A percentile compares a stretch with the other conserved stretches of the same genome.
Evolutionary conservation across 1,284 basidiomycete species (phyloP).

Genomic region (Tilletiaria anomala): DNA sequence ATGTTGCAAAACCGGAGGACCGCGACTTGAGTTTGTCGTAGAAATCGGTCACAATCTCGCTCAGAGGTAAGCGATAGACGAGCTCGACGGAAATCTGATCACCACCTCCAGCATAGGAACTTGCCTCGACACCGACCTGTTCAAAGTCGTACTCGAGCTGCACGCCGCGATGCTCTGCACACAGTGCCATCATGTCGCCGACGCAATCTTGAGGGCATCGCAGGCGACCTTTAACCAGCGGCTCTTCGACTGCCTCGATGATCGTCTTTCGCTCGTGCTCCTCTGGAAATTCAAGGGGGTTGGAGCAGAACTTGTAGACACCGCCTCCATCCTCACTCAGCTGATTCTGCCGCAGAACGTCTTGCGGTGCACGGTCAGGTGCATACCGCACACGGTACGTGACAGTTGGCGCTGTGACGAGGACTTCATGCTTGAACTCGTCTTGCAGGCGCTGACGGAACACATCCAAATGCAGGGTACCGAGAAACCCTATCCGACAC

Average conservation of each 20-base stretch:
- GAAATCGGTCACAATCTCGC: conserved; percentile 37
- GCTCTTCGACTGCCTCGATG: conserved; percentile 21
- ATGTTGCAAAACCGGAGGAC: conserved; percentile 33
- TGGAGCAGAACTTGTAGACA: conserved; percentile 14
- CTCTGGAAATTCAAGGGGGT: conserved; percentile 34
- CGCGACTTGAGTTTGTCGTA: conserved; percentile 39
- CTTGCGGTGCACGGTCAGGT: not conserved
- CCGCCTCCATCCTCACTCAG: conserved; percentile 8
- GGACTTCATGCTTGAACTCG: conserved; percentile 51
- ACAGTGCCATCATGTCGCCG: conserved; percentile 38
- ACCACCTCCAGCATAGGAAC: not conserved
- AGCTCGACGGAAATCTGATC: conserved; percentile 12
- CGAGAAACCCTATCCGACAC: conserved; percentile 83
- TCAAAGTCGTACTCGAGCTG: conserved; percentile 24
- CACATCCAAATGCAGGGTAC: conserved; percentile 92
- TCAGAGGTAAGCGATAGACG: conserved; percentile 29
- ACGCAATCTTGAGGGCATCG: conserved; percentile 34
- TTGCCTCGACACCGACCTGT: conserved; percentile 10
- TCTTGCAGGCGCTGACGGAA: conserved; percentile 91
- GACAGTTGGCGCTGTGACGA: conserved; percentile 36
- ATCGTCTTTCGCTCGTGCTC: conserved; percentile 14
- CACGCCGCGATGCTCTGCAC: conserved; percentile 33
- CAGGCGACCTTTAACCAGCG: conserved; percentile 27
- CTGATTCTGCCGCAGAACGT: not conserved
- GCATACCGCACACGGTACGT: conserved; percentile 26